Evolutionary conservation across 1,284 basidiomycete genomes (phyloP), one percentile per base, ranked within the genome.

Genomic region (Ceratobasidium sp.): DNA sequence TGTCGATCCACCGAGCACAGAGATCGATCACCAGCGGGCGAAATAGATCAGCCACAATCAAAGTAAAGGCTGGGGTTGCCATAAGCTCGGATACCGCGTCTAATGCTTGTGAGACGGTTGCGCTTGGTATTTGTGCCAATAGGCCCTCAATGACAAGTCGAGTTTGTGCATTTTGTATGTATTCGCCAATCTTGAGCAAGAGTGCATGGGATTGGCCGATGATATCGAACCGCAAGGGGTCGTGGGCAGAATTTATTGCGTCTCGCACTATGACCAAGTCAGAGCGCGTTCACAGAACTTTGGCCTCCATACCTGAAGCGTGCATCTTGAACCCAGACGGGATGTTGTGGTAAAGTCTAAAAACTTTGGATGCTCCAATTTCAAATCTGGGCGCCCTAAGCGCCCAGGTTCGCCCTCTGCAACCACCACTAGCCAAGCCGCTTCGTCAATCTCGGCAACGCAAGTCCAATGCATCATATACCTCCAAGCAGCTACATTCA

Each of bases 21-120:
- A 93, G 79, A 80, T 93, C 89, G 41, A 91, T 77, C 58, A 93
- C 78, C 65, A 93, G 79, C 12, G 92, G 92, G 72, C 89, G 82
- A 79, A 89, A 93, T 9, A 84, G 74, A 5, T 80, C 82, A 32
- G 89, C 87, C 71, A 92, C 82, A 26, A 80, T 75, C 28, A 84
- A 76, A 0, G 91, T 92, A 53, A 87, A 83, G 21, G 84, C 81
- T 6, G 89, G 85, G 14, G 80, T 75, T 0, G 83, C 79, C 28
- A 89, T 81, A 9, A 88, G 79, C 34, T 80, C 78, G n/a, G 89
- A 88, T 62, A 91, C 78, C 1, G 78, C 81, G 28, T 78, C 76
- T 12, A 78, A 64, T 8, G 75, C 36, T 21, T 72, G 53, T 34
- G 73, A 18, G 45, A 50, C 5, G 59, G 69, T 28, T 65, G 50